Evolutionary conservation across 2,329 filamentous ascomycete genomes (phyloP).

Genomic region (Teratosphaeria zuluensis): DNA sequence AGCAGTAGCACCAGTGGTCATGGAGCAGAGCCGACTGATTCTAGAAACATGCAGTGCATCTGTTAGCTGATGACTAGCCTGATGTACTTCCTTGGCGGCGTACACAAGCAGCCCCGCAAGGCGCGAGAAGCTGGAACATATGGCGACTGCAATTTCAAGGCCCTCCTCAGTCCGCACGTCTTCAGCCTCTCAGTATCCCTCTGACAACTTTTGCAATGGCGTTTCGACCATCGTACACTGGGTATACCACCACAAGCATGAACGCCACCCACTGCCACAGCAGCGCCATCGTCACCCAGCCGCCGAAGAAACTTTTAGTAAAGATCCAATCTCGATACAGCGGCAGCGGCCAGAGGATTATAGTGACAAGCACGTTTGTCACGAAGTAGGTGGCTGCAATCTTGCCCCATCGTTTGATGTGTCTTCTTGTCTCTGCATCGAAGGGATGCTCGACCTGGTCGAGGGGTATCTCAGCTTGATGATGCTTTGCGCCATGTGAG

Average conservation of each 20-base stretch:
- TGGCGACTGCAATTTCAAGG: background rate
- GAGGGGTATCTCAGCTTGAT: constrained; percentile 10
- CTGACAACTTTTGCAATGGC: constrained; percentile 27
- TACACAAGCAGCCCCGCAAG: too few relatives aligned
- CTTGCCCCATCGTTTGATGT: constrained; percentile 15
- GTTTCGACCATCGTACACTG: constrained; percentile 38
- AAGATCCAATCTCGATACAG: constrained; percentile 43
- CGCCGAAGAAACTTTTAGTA: constrained; percentile 36
- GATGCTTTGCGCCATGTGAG: background rate
- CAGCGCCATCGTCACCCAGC: constrained; percentile 37
- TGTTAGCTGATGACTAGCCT: background rate
- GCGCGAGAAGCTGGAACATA: too few relatives aligned
- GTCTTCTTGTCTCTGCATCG: constrained; percentile 18
- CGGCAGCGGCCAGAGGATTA: constrained; percentile 41
- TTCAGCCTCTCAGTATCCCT: constrained; percentile 12
- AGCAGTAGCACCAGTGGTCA: background rate
- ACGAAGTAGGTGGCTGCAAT: constrained; percentile 33
- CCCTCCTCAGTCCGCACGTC: background rate
- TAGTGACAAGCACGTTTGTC: constrained; percentile 36
- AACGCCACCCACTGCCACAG: constrained; percentile 42
- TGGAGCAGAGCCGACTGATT: background rate
- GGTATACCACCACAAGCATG: constrained; percentile 37
- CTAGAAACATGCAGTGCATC: background rate
- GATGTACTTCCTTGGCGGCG: background rate
- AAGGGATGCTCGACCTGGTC: constrained; percentile 39